Base-by-base conservation (phyloP, 2,329 filamentous ascomycete genomes). In the Didymella lethalis region DNA sequence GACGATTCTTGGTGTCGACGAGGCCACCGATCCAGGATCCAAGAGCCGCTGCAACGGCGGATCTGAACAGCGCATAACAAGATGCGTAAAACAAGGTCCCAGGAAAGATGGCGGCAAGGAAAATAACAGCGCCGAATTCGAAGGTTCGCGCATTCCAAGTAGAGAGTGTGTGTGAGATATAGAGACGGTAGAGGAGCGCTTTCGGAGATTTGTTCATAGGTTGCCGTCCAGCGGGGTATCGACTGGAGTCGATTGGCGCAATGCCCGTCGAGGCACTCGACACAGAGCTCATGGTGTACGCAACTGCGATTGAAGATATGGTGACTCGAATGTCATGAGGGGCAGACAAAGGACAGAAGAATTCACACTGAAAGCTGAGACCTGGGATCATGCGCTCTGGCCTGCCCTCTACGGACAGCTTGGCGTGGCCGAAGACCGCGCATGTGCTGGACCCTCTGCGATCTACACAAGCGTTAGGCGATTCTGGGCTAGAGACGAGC, bases 11-110 rank as follows among this genome's bases (percentile, higher is more conserved):
- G 0, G 62, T 74, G 71, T 92, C 90, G 36, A 92, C 84, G 38
- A 80, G 81, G 1, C 71, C 68, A 1, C 90, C 90, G 6, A 92
- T 73, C 45, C 79, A 78, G 12, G 85, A 84, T 0, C 88, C 84
- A 7, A 90, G 77, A 0, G 86, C 28, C 4, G 89, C 83, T 0
- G 87, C 87, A 0, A 86, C 80, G 0, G 81, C 75, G 6, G 85
- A 82, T 23, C 90, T 84, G 5, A 83, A 78, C 7, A 92, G 76
- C 0, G 89, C 89, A 68, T 92, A 92, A n/a, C 88, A 77, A 0
- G 89, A 91, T 55, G 88, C 82, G 34, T 86, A 88, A 23, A 90
- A 80, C 23, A 92, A 77, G 0, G 88, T 90, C 0, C 80, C 66
- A 0, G 80, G 80, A 48, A 78, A 82, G 31, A 82, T 78, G 4